These are phyloP conservation scores for Lactifluus subvellereus DNA, from an alignment of 768 basidiomycete genomes.

Conservation along the genomic window DNA sequence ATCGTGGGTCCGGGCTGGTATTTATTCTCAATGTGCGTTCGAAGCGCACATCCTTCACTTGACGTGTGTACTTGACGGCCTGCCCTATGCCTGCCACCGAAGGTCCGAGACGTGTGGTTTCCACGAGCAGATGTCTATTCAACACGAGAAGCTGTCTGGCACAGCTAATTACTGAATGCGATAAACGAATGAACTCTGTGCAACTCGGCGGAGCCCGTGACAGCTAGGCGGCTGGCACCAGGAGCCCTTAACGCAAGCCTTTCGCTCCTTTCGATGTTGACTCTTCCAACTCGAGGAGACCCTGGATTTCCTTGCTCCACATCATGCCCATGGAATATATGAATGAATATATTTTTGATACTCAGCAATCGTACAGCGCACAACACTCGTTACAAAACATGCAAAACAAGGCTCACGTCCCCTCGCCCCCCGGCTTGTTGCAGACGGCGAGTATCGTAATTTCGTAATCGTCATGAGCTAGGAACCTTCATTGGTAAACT, in stretches of 20 bases:
- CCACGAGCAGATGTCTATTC: conserved; percentile 1
- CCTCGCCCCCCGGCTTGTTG: background rate
- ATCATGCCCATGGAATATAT: background rate
- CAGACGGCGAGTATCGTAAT: background rate
- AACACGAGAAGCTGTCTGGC: background rate
- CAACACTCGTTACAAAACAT: background rate
- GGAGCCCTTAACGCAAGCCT: background rate
- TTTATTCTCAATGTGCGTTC: background rate
- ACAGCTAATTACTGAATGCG: background rate
- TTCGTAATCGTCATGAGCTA: background rate
- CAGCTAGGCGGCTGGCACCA: background rate
- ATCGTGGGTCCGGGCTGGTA: background rate
- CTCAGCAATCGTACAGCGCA: conserved; percentile 5
- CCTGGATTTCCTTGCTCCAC: background rate
- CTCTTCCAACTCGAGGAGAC: background rate
- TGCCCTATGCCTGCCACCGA: background rate
- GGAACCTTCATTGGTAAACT: conserved; percentile 12
- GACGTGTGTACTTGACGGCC: background rate
- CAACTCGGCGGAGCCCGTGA: background rate
- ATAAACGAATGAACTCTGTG: conserved; percentile 8
- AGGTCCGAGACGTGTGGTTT: background rate
- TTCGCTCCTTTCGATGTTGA: background rate
- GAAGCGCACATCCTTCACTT: background rate
- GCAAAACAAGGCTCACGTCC: background rate
- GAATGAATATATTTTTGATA: background rate